These are phyloP conservation scores for Aristolochia contorta DNA, from an alignment of 164 flowering plant genomes.

Conservation along the genomic window DNA sequence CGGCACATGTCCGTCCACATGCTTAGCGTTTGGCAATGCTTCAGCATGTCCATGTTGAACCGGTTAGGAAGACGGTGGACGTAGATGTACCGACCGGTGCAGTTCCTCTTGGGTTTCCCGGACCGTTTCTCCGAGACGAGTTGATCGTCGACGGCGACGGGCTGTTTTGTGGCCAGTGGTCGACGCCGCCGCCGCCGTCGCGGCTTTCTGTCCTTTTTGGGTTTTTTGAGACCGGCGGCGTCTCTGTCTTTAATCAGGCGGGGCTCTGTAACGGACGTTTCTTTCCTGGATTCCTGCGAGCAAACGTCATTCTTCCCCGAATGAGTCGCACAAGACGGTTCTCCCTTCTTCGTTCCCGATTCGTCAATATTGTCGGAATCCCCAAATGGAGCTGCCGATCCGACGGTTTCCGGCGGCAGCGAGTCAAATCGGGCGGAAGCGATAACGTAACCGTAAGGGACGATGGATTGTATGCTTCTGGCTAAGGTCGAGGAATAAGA, in stretches of 20 bases:
- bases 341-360: no score
- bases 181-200: no score
- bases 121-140: background rate
- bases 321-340: no score
- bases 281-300: no score
- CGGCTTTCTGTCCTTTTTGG: no score
- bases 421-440: background rate
- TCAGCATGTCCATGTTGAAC: conserved; percentile 50
- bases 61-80: conserved; percentile 38
- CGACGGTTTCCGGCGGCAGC: background rate
- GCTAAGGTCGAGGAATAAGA: background rate
- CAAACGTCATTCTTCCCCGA: no score
- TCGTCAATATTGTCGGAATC: no score
- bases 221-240: no score
- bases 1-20: conserved; percentile 56
- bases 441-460: background rate
- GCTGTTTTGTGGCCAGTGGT: no score
- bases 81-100: conserved; percentile 49
- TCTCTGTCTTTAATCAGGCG: no score
- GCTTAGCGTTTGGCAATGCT: conserved; percentile 36
- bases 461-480: background rate
- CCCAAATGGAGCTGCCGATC: background rate
- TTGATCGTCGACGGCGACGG: background rate
- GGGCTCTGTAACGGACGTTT: no score
- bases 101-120: conserved; percentile 10